Conservation (phyloP, 257 asterid species). For the Hygrophila difformis region DNA sequence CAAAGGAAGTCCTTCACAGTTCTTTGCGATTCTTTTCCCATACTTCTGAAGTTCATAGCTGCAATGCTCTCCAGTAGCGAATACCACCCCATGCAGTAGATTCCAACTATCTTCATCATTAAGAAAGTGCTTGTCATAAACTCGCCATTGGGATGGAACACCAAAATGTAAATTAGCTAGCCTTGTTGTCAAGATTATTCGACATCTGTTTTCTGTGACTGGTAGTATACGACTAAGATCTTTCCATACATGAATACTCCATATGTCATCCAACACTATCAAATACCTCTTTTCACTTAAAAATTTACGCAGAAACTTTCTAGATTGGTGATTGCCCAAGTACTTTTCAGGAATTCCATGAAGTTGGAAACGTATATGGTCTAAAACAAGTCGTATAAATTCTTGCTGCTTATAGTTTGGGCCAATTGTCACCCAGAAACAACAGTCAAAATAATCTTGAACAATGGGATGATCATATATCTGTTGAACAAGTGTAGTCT, state of each 20-base stretch:
- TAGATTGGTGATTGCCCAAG: too few relatives aligned
- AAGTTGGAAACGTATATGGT: not conserved
- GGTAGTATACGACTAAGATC: not conserved
- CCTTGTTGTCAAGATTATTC: conserved; percentile 9
- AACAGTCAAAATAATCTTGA: not conserved
- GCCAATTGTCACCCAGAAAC: not conserved
- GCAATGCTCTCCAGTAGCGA: too few relatives aligned
- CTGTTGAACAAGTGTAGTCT: conserved; percentile 8
- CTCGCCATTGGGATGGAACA: not conserved
- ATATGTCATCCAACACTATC: conserved; percentile 13
- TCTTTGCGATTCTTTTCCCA: too few relatives aligned
- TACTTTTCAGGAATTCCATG: not conserved
- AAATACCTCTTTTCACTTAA: conserved; percentile 1
- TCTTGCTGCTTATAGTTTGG: not conserved
- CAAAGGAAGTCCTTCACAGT: too few relatives aligned
- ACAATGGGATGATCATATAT: not conserved
- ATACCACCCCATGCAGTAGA: too few relatives aligned
- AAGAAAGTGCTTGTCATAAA: not conserved
- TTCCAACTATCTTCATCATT: too few relatives aligned
- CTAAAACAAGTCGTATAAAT: not conserved
- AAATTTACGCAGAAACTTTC: not conserved
- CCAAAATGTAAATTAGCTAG: not conserved
- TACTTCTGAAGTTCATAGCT: too few relatives aligned
- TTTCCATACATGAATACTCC: conserved; percentile 9
- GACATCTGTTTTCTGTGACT: not conserved